Base-by-base conservation (phyloP, 352 stramenopile genomes). In the Phytophthora ohioensis region DNA sequence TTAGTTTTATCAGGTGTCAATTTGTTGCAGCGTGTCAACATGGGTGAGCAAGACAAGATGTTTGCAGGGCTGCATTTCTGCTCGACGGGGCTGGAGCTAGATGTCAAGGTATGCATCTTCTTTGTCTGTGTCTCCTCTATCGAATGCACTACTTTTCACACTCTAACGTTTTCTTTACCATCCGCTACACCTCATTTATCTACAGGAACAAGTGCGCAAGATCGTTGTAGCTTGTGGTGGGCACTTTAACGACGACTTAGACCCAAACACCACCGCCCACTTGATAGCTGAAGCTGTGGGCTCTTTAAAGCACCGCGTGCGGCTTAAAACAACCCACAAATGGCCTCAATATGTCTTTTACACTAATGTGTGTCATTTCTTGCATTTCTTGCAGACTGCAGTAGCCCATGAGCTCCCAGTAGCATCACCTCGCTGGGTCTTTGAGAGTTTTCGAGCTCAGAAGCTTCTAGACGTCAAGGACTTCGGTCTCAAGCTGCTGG, bases 121-220 rank as follows among this genome's bases (percentile, higher is more conserved):
- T 64, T 32, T 41, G 0, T 38, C 9, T 64, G 15, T 21, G 42
- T 71, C 42, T 76, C 5, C n/a, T 63, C 55, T 71, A 36, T 51
- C 3, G 1, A 17, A 57, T 36, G 46, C 36, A 59, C 30, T 55
- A 8, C 1, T 13, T 69, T 31, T 39, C n/a, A 51, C 3, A 9
- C 39, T 58, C 53, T 58, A 48, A 48, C 6, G 57, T 12, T 34
- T 3, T 9, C 45, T 54, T 12, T 53, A 51, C 30, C 21, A 3
- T n/a, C 5, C 21, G 15, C 21, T 59, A 54, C 9, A 5, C 13
- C 4, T 6, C 10, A 7, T 39, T 27, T 53, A 60, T 46, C 21
- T 47, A 2, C 45, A 92, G 85, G 80, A 89, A 67, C 85, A 92
- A 82, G 79, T 92, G 34, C 81, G 85, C 41, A 91, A 91, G 72